phyloP scores from a whole-genome alignment of 441 rosid genomes.

The Croton laevigatus region DNA sequence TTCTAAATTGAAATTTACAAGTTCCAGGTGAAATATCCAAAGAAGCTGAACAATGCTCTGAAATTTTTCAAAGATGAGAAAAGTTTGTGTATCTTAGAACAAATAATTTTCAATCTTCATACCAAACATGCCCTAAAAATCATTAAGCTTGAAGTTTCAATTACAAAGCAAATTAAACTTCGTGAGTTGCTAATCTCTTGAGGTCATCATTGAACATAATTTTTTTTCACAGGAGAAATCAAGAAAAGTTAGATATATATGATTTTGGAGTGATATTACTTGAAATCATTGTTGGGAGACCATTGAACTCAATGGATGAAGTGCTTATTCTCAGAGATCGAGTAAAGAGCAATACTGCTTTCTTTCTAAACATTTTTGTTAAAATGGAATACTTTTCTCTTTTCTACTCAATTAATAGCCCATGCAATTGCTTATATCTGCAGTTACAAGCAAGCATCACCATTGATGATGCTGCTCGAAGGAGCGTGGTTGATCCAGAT shows the following conservation, averaged over 20 bases:
- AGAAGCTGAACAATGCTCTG: no score
- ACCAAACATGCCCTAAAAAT: not conserved
- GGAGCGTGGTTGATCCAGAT: conserved; percentile 62
- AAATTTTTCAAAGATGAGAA: no score
- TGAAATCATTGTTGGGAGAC: conserved; percentile 74
- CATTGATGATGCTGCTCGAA: conserved; percentile 47
- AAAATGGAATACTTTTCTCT: not conserved
- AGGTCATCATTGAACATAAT: conserved; percentile 3
- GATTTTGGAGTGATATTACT: conserved; percentile 87
- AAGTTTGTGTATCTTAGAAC: no score
- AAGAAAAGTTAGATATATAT: conserved; percentile 57
- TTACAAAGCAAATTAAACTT: not conserved
- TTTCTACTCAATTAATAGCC: not conserved
- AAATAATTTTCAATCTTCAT: no score
- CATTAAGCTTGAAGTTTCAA: not conserved
- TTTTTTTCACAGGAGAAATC: conserved; percentile 32
- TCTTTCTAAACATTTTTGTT: not conserved
- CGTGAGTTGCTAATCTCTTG: not conserved
- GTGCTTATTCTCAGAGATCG: conserved; percentile 52
- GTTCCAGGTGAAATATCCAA: no score
- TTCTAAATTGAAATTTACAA: no score
- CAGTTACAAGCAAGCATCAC: conserved; percentile 58
- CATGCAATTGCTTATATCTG: conserved; percentile 8
- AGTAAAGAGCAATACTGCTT: conserved; percentile 33
- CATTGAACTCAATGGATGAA: conserved; percentile 49